phyloP scores from a whole-genome alignment of 1,139 yeast species.

The Pichia sorboxylosa region DNA sequence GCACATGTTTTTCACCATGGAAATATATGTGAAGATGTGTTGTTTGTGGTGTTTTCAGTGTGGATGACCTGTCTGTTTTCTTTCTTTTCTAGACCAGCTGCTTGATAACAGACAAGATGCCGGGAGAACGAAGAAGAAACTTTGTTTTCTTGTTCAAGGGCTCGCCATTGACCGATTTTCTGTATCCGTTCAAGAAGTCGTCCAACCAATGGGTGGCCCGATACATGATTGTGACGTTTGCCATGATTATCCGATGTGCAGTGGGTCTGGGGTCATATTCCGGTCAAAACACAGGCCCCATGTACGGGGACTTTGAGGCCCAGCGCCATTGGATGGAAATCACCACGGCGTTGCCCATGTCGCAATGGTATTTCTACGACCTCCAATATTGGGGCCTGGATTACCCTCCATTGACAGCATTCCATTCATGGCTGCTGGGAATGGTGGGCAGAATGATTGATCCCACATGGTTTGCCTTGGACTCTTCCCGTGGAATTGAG shows the following conservation, averaged over 20 bases:
- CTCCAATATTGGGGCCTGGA: constrained; percentile 93
- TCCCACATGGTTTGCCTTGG: constrained; percentile 65
- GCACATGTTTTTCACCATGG: no score
- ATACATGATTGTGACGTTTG: constrained; percentile 63
- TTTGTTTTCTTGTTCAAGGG: constrained; percentile 22
- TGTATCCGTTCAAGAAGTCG: constrained; percentile 53
- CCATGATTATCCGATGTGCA: constrained; percentile 68
- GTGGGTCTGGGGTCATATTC: constrained; percentile 85
- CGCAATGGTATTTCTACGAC: constrained; percentile 82
- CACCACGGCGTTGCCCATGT: constrained; percentile 62
- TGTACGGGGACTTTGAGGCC: constrained; percentile 94
- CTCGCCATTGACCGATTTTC: constrained; percentile 47
- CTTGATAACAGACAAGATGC: no score
- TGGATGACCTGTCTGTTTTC: no score
- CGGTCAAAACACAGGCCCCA: constrained; percentile 58
- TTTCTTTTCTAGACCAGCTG: no score
- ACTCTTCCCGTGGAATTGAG: constrained; percentile 67
- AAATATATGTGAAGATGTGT: no score
- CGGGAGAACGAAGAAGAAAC: constrained; percentile 1
- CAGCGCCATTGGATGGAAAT: constrained; percentile 97
- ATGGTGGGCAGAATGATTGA: constrained; percentile 53
- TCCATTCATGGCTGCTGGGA: constrained; percentile 77
- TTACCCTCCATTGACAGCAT: constrained; percentile 95
- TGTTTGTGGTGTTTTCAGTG: no score
- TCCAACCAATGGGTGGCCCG: constrained; percentile 87